Evolutionary conservation across 805 yeast species (phyloP).

Genomic region (Torulaspora gathmanii): DNA sequence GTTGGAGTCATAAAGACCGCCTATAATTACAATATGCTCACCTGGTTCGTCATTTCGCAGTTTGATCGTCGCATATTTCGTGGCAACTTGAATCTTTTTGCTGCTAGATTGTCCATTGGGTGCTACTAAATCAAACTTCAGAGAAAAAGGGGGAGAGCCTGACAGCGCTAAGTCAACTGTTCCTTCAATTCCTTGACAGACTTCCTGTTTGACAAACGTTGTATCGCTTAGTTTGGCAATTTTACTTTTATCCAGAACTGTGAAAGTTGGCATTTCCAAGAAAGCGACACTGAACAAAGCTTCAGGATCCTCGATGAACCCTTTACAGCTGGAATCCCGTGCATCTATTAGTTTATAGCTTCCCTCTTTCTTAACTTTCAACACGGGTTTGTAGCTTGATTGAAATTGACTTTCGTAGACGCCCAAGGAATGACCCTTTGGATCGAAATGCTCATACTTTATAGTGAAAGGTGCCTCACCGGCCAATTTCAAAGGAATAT

Average conservation of each 20-base stretch:
- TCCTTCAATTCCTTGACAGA: slow-evolving; percentile 48
- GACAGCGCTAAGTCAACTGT: slow-evolving; percentile 47
- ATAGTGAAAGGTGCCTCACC: slow-evolving; percentile 55
- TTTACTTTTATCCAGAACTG: slow-evolving; percentile 36
- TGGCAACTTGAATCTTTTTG: slow-evolving; percentile 46
- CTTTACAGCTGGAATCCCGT: slow-evolving; percentile 50
- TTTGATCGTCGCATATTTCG: slow-evolving; percentile 46
- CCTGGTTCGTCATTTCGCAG: slow-evolving; percentile 51
- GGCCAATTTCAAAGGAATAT: slow-evolving; percentile 54
- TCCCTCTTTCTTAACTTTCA: slow-evolving; percentile 45
- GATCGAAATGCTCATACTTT: slow-evolving; percentile 34
- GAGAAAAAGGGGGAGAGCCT: slow-evolving; percentile 64
- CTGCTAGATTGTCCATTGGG: slow-evolving; percentile 48
- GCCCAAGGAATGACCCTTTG: slow-evolving; percentile 28
- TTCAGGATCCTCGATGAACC: slow-evolving; percentile 38
- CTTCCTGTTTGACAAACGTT: slow-evolving; percentile 36
- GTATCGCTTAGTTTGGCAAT: slow-evolving; percentile 22
- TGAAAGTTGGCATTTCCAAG: slow-evolving; percentile 44
- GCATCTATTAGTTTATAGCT: slow-evolving; percentile 43
- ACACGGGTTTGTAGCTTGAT: slow-evolving; percentile 31
- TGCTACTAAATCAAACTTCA: slow-evolving; percentile 56
- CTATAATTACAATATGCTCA: slow-evolving; percentile 54
- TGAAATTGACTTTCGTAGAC: slow-evolving; percentile 22
- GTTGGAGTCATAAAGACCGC: slow-evolving; percentile 58
- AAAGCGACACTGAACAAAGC: slow-evolving; percentile 40